Base-by-base conservation (phyloP, 768 basidiomycete species). In the Lactifluus echinatus region DNA sequence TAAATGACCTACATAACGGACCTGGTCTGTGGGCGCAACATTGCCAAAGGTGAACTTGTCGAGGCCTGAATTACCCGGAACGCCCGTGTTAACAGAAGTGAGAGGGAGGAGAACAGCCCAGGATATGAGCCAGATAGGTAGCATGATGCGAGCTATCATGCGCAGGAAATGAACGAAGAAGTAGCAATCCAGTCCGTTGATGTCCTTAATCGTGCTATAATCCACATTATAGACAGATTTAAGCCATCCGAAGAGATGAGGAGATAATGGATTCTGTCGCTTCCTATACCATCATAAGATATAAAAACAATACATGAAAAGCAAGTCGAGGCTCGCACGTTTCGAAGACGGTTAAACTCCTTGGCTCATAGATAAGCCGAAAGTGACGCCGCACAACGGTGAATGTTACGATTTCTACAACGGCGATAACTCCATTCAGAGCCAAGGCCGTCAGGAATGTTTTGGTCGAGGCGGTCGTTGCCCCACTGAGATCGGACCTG, bases 61-160 rank as follows among this genome's bases (percentile, higher is more conserved):
- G 61, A 96, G 74, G 3, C 85, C 83, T 1, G 69, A 70, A 56
- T 80, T 75, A 14, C 74, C 73, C 1, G 66, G 59, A 3, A 75
- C 73, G 1, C 65, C 59, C 0, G 83, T 87, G 51, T 76, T 74
- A 48, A 81, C 82, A 26, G 79, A 71, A 5, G 85, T 81, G 64
- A 88, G 70, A 23, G 95, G 95, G 1, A 98, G 72, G 29, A 98
- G 80, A 56, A 96, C 75, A 47, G 73, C 67, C 95, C 96, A 97
- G 2, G 91, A 89, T 29, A 96, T 28, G 50, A 92, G 60, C 94
- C 92, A 99, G 66, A 96, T 90, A 24, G 96, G 94, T 3, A 93
- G 65, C 67, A 97, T 77, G 19, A 93, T 73, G 62, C 84, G 80
- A 50, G 82, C 68, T 81, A 96, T 87, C 77, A 97, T 84, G 47